Conservation (phyloP, 1,284 basidiomycete genomes). For the Marasmius oreades region DNA sequence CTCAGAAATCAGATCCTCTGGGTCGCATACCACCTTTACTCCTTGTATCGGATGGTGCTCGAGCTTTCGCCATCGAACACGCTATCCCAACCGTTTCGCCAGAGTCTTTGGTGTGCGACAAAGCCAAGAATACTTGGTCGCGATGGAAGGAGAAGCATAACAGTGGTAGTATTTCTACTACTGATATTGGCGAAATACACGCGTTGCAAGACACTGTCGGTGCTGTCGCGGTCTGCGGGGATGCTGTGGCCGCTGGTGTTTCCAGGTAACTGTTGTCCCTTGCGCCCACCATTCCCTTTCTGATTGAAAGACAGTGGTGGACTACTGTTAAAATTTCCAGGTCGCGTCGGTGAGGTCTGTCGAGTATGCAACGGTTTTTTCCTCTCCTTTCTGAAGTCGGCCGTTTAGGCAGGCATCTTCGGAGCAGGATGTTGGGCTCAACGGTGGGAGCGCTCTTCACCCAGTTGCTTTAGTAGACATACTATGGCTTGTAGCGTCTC, state of each 20-base stretch:
- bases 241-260: constrained; percentile 61
- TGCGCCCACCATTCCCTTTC: constrained; percentile 1
- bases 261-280: constrained; percentile 50
- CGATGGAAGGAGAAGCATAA: constrained; percentile 46
- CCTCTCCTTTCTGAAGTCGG: constrained; percentile 6
- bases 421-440: constrained; percentile 74
- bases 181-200: constrained; percentile 27
- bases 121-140: constrained; percentile 52
- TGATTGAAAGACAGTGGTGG: constrained; percentile 50
- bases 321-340: constrained; percentile 64
- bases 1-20: constrained; percentile 43
- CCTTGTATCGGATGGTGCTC: constrained; percentile 51
- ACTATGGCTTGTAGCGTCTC: constrained; percentile 68
- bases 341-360: constrained; percentile 67
- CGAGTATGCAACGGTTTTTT: neutral
- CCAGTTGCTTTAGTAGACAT: constrained; percentile 3
- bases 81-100: constrained; percentile 32
- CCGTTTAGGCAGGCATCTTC: constrained; percentile 52
- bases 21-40: constrained; percentile 69
- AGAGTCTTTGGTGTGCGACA: constrained; percentile 43
- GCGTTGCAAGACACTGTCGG: constrained; percentile 69
- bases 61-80: constrained; percentile 36
- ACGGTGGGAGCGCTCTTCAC: neutral
- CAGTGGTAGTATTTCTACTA: constrained; percentile 6
- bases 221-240: constrained; percentile 46